These are phyloP conservation scores for Dacryopinax primogenitus DNA, from an alignment of 768 basidiomycete genomes.

Conservation along the genomic window DNA sequence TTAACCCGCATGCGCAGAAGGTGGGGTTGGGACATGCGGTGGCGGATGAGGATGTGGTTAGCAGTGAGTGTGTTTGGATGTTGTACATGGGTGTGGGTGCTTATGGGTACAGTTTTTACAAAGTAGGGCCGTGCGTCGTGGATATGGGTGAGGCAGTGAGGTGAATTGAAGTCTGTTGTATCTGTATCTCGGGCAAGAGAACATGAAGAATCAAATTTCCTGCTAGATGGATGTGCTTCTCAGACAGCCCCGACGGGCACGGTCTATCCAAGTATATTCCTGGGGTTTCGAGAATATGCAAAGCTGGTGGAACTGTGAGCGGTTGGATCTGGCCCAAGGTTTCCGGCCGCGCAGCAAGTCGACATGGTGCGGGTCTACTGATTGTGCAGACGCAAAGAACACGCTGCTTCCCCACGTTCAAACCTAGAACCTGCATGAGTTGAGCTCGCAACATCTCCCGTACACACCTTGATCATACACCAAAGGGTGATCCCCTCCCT, in stretches of 20 bases:
- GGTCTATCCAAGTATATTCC: no score
- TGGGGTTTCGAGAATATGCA: no score
- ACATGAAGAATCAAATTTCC: no score
- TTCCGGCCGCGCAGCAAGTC: no score
- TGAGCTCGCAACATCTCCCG: neutral
- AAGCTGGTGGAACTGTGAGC: no score
- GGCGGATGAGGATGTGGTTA: conserved; percentile 79
- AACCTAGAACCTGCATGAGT: no score
- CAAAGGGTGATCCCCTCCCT: neutral
- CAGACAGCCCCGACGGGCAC: no score
- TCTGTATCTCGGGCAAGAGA: neutral
- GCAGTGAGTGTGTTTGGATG: conserved; percentile 42
- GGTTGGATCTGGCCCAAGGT: no score
- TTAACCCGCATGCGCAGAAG: conserved; percentile 86
- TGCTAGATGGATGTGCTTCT: no score
- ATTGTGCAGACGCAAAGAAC: no score
- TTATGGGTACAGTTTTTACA: neutral
- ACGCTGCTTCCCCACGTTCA: no score
- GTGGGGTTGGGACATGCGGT: conserved; percentile 54
- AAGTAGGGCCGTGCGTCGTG: neutral
- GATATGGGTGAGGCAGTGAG: neutral
- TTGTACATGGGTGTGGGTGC: neutral
- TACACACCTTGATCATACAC: neutral
- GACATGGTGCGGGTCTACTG: no score
- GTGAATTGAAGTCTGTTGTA: neutral